These are phyloP conservation scores for Penicillium maclennaniae DNA, from an alignment of 495 filamentous ascomycete genomes.

Conservation along the genomic window DNA sequence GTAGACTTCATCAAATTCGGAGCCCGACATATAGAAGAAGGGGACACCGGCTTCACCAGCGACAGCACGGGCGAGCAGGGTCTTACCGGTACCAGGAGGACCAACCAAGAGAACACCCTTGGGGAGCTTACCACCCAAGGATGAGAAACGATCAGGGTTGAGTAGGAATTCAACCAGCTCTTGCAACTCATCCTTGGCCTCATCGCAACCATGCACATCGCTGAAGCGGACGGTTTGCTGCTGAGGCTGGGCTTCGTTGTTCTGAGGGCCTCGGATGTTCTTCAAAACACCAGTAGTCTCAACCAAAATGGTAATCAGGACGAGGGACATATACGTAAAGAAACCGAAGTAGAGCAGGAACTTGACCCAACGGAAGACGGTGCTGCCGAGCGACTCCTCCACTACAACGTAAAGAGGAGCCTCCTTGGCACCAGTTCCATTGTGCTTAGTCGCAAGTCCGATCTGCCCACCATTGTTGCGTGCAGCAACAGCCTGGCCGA, in stretches of 20 bases:
- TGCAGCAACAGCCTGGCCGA: conserved; percentile 84
- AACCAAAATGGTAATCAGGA: conserved; percentile 71
- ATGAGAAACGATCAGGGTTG: conserved; percentile 86
- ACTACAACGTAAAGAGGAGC: conserved; percentile 90
- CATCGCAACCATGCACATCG: conserved; percentile 96
- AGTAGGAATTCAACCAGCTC: conserved; percentile 95
- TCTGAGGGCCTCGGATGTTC: conserved; percentile 65
- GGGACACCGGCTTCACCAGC: conserved; percentile 96
- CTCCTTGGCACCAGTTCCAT: conserved; percentile 66
- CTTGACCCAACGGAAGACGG: conserved; percentile 85
- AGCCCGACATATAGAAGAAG: conserved; percentile 99
- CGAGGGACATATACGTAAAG: conserved; percentile 66
- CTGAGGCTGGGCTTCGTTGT: conserved; percentile 82
- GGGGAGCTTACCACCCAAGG: conserved; percentile 89
- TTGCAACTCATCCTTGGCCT: conserved; percentile 96
- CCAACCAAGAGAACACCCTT: conserved; percentile 96
- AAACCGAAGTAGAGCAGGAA: conserved; percentile 76
- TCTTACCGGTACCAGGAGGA: conserved; percentile 96
- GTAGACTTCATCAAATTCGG: conserved; percentile 97
- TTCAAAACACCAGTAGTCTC: conserved; percentile 74
- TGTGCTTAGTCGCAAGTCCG: conserved; percentile 38
- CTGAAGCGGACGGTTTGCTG: conserved; percentile 86
- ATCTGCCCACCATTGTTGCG: conserved; percentile 63
- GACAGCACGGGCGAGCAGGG: conserved; percentile 91
- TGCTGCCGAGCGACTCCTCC: conserved; percentile 77